Evolutionary conservation across 495 filamentous ascomycete genomes (phyloP).

Genomic region (Gamarada debralockiae): DNA sequence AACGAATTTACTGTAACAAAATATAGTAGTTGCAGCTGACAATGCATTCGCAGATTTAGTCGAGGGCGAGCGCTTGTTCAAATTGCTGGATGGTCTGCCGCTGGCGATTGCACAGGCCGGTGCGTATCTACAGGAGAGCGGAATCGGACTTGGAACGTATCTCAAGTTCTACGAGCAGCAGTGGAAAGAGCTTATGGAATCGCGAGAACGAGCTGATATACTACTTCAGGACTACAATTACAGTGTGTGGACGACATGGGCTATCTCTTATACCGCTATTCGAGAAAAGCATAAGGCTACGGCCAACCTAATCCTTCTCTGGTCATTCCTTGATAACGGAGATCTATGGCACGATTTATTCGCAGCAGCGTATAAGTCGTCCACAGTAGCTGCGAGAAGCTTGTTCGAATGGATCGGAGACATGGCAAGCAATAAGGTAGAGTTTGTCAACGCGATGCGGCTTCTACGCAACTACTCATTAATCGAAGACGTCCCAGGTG

Average conservation of each 20-base stretch:
- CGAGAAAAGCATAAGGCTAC: slow-evolving; percentile 23
- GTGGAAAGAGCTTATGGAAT: slow-evolving; percentile 33
- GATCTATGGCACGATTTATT: slow-evolving; percentile 24
- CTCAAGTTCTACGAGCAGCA: slow-evolving; percentile 36
- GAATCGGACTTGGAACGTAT: slow-evolving; percentile 32
- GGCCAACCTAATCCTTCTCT: slow-evolving; percentile 32
- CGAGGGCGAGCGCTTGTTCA: slow-evolving; percentile 10
- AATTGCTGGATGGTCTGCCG: slow-evolving; percentile 36
- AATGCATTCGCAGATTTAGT: not conserved
- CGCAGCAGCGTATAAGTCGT: slow-evolving; percentile 21
- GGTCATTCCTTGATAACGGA: slow-evolving; percentile 31
- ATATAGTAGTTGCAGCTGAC: not conserved
- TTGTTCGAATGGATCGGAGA: slow-evolving; percentile 24
- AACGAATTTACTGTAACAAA: not conserved
- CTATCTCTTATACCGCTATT: slow-evolving; percentile 28
- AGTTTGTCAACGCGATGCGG: slow-evolving; percentile 21
- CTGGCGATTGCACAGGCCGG: slow-evolving; percentile 40
- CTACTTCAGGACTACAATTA: slow-evolving; percentile 16
- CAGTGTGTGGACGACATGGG: slow-evolving; percentile 30
- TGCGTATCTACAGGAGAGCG: slow-evolving; percentile 36
- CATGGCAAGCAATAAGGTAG: slow-evolving; percentile 22
- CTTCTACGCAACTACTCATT: slow-evolving; percentile 28
- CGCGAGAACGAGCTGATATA: slow-evolving; percentile 11
- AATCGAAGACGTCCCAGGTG: slow-evolving; percentile 20
- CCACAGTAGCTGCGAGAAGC: not conserved